Percentiles rank a stretch among this genome's conserved stretches.
Evolutionary conservation across 1,284 basidiomycete species (phyloP).

Genomic region (Irpex sp.): DNA sequence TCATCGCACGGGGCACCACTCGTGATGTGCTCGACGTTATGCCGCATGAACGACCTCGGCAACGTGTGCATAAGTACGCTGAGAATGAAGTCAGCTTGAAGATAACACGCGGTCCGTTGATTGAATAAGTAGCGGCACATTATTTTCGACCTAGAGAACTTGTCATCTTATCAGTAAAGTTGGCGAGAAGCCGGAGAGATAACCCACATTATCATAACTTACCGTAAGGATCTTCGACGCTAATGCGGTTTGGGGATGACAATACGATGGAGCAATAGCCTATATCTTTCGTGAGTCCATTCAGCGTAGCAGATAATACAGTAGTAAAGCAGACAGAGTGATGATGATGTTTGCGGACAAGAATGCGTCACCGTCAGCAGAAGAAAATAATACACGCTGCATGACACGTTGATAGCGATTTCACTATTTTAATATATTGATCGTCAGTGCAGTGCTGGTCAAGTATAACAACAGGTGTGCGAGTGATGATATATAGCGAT

Average conservation of each 20-base stretch:
- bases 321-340: neutral
- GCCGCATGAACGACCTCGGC: neutral
- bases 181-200: neutral
- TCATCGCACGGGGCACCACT: neutral
- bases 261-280: neutral
- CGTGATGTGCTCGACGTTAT: neutral
- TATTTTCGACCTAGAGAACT: neutral
- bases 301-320: neutral
- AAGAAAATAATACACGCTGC: neutral
- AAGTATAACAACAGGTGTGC: conserved; percentile 26
- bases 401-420: neutral
- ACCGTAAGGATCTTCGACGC: neutral
- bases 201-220: neutral
- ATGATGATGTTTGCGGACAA: neutral
- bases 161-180: neutral
- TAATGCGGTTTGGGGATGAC: neutral
- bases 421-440: conserved; percentile 5
- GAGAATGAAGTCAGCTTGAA: neutral
- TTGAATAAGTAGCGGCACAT: neutral
- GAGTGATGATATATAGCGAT: conserved; percentile 20
- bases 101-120: neutral
- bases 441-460: conserved; percentile 23
- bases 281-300: neutral
- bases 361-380: neutral
- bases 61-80: neutral